Conservation (phyloP, 306 rosid species). For the Quercus glauca region DNA sequence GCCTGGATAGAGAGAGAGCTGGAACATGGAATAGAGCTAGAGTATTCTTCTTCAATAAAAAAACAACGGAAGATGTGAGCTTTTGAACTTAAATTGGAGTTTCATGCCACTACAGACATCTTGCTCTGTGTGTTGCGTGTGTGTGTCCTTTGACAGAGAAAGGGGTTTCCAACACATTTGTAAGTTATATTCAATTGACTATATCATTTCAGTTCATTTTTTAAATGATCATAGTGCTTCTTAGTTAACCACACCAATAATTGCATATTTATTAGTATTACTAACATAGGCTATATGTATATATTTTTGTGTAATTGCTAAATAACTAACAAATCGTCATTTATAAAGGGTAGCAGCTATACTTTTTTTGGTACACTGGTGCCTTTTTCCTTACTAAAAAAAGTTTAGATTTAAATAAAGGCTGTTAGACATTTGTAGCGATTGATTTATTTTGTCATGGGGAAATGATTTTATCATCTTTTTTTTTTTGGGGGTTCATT, state of each 20-base stretch:
- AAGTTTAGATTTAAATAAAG: too few species aligned
- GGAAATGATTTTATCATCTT: too few species aligned
- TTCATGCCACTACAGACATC: conserved; percentile 7
- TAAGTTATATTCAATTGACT: background rate
- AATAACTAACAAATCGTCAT: background rate
- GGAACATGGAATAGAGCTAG: conserved; percentile 40
- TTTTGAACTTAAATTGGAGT: background rate
- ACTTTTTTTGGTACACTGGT: background rate
- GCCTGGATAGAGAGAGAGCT: conserved; percentile 53
- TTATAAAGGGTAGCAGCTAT: background rate
- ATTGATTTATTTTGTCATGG: too few species aligned
- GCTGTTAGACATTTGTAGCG: too few species aligned
- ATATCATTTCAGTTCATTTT: background rate
- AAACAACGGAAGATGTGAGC: conserved; percentile 27
- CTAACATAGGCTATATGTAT: too few species aligned
- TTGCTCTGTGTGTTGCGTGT: conserved; percentile 9
- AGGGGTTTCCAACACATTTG: background rate
- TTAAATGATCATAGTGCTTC: background rate
- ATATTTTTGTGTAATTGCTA: background rate
- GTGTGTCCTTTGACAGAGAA: background rate
- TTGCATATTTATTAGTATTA: background rate
- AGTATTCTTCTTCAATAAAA: conserved; percentile 14
- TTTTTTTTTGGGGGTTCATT: too few species aligned
- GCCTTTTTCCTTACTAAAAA: too few species aligned
- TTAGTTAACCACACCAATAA: background rate